Percentiles rank a stretch among this genome's conserved stretches.
Conservation (phyloP, 75 land plant species). For the Pinus tabuliformis region DNA sequence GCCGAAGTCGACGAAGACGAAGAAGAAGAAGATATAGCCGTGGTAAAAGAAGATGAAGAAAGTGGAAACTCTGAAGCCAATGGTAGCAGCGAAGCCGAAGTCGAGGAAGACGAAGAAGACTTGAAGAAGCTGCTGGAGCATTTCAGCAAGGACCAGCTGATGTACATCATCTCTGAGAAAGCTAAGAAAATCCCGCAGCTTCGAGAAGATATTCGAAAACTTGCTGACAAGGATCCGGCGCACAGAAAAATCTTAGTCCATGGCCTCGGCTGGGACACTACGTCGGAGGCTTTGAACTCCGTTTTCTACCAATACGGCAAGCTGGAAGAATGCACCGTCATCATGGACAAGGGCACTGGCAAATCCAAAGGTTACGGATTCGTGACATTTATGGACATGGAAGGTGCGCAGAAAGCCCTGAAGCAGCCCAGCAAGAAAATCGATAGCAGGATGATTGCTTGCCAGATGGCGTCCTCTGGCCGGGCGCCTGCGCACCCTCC, state of each 20-base stretch:
- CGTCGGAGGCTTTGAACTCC: conserved; percentile 32
- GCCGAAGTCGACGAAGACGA: no score
- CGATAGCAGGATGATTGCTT: conserved; percentile 25
- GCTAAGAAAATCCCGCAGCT: conserved; percentile 23
- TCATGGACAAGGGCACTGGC: conserved; percentile 66
- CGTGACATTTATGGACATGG: conserved; percentile 12
- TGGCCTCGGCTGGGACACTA: conserved; percentile 64
- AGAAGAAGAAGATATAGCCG: no score
- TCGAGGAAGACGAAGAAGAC: neutral
- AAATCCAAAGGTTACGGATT: conserved; percentile 64
- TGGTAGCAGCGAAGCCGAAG: no score
- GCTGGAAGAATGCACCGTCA: conserved; percentile 60
- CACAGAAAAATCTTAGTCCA: conserved; percentile 68
- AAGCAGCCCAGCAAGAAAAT: conserved; percentile 17
- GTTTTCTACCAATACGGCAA: conserved; percentile 30
- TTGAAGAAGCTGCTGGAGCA: neutral
- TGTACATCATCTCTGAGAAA: conserved; percentile 37
- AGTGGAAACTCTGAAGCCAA: no score
- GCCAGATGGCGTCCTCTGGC: conserved; percentile 1
- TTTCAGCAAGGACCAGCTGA: conserved; percentile 37
- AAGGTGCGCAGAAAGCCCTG: conserved; percentile 21
- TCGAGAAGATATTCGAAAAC: conserved; percentile 35
- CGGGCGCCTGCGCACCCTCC: no score
- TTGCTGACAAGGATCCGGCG: conserved; percentile 48
- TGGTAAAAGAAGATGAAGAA: no score